Evolutionary conservation across 2,329 filamentous ascomycete genomes (phyloP).

Genomic region (Gnomoniopsis smithogilvyi): DNA sequence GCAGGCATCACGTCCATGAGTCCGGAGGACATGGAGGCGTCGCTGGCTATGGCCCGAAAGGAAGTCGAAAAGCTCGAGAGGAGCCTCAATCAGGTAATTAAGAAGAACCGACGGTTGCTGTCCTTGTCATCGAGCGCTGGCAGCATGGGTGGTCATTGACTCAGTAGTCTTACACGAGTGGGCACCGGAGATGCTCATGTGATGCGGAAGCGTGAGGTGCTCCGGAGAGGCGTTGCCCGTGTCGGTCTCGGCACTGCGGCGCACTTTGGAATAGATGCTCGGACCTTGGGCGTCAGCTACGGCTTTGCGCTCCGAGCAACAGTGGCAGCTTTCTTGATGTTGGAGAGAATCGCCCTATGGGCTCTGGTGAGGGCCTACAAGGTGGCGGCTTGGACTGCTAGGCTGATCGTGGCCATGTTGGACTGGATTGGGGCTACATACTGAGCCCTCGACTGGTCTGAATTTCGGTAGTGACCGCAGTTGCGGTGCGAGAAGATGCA

Average conservation of each 20-base stretch:
- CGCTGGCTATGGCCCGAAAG: slow-evolving; percentile 48
- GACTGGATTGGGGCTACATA: slow-evolving; percentile 17
- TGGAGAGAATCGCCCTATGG: slow-evolving; percentile 4
- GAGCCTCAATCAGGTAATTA: slow-evolving; percentile 55
- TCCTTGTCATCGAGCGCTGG: slow-evolving; percentile 24
- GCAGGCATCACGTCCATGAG: slow-evolving; percentile 55
- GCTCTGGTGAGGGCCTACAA: slow-evolving; percentile 9
- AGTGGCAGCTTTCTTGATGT: slow-evolving; percentile 3
- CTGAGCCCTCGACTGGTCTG: not conserved
- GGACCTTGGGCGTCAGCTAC: slow-evolving; percentile 6
- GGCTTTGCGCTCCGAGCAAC: slow-evolving; percentile 13
- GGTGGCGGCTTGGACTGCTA: slow-evolving; percentile 13
- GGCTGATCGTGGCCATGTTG: slow-evolving; percentile 8
- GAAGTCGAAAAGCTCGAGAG: slow-evolving; percentile 63
- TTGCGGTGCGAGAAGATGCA: not conserved
- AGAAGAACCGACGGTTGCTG: slow-evolving; percentile 55
- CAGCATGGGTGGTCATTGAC: slow-evolving; percentile 18
- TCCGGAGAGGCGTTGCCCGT: slow-evolving; percentile 12
- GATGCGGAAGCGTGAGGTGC: slow-evolving; percentile 7
- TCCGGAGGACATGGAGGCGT: slow-evolving; percentile 61
- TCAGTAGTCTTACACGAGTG: not conserved
- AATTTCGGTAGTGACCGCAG: not conserved
- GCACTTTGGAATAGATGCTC: slow-evolving; percentile 10
- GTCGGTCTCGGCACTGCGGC: slow-evolving; percentile 11
- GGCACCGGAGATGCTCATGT: not conserved